These are phyloP conservation scores for Dictyostelium capitatum DNA, from an alignment of 78 protist species.

Conservation along the genomic window DNA sequence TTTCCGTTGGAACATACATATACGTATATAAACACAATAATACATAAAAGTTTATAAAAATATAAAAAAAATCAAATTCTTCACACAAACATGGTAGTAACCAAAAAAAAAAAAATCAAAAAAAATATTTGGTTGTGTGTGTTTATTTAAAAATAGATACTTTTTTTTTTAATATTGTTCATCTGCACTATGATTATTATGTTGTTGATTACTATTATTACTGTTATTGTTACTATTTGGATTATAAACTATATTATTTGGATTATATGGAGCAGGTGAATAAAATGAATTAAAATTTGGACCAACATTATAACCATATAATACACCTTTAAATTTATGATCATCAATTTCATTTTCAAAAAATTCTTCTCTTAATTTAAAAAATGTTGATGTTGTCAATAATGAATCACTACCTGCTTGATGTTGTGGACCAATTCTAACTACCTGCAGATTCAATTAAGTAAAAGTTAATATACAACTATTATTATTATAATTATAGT, in stretches of 20 bases:
- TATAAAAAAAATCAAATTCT: no score
- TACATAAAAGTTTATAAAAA: no score
- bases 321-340: slow-evolving; percentile 83
- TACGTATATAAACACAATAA: no score
- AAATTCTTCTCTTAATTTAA: slow-evolving; percentile 90
- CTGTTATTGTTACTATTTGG: no score
- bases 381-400: slow-evolving; percentile 94
- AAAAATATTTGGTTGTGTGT: no score
- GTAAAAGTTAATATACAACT: no score
- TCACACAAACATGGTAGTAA: no score
- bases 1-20: no score
- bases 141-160: background rate
- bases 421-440: slow-evolving; percentile 96
- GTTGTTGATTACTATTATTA: no score
- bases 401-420: slow-evolving; percentile 98
- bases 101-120: no score
- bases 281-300: background rate
- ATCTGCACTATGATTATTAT: no score
- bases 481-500: background rate
- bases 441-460: slow-evolving; percentile 74
- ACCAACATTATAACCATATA: slow-evolving; percentile 78
- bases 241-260: background rate
- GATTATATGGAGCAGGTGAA: background rate
- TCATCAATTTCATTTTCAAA: slow-evolving; percentile 94
- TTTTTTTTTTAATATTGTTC: background rate